Evolutionary conservation across 1,139 yeast genomes (phyloP).

Genomic region (Lodderomyces metapsilosis): DNA sequence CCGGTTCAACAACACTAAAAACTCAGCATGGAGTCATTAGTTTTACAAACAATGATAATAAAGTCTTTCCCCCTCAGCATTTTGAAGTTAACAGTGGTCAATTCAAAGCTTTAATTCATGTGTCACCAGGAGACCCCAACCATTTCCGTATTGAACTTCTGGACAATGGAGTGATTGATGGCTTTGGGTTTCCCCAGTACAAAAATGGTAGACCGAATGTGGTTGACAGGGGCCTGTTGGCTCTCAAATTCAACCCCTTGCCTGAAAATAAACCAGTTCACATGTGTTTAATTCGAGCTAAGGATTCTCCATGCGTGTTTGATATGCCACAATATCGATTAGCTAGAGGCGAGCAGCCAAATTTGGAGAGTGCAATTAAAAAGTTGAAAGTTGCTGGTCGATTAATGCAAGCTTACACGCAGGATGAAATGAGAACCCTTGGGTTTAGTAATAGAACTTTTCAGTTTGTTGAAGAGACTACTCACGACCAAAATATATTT

Average conservation of each 20-base stretch:
- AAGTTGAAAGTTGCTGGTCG: slow-evolving; percentile 84
- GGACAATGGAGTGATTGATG: slow-evolving; percentile 25
- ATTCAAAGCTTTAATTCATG: slow-evolving; percentile 74
- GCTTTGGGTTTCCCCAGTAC: slow-evolving; percentile 30
- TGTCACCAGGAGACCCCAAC: slow-evolving; percentile 63
- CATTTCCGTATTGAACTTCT: slow-evolving; percentile 30
- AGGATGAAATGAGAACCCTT: slow-evolving; percentile 80
- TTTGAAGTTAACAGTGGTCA: slow-evolving; percentile 68
- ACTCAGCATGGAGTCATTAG: slow-evolving; percentile 27
- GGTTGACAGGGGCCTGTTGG: slow-evolving; percentile 26
- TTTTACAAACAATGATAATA: slow-evolving; percentile 39
- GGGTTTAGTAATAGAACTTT: slow-evolving; percentile 83
- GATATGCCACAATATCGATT: slow-evolving; percentile 68
- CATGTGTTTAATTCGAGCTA: slow-evolving; percentile 72
- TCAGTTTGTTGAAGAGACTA: slow-evolving; percentile 68
- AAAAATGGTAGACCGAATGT: slow-evolving; percentile 17
- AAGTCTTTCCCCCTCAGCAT: slow-evolving; percentile 65
- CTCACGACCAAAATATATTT: slow-evolving; percentile 29
- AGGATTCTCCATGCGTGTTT: slow-evolving; percentile 68
- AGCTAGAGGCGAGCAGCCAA: slow-evolving; percentile 60
- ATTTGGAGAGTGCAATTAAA: slow-evolving; percentile 69
- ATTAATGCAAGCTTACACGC: slow-evolving; percentile 90
- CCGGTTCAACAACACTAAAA: slow-evolving; percentile 27
- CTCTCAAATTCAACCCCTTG: slow-evolving; percentile 56
- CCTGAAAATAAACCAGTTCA: slow-evolving; percentile 76